A percentile compares a stretch with the other conserved stretches of the same genome.
phyloP scores from a whole-genome alignment of 1,139 yeast genomes.

The Geotrichum macrosporum region DNA sequence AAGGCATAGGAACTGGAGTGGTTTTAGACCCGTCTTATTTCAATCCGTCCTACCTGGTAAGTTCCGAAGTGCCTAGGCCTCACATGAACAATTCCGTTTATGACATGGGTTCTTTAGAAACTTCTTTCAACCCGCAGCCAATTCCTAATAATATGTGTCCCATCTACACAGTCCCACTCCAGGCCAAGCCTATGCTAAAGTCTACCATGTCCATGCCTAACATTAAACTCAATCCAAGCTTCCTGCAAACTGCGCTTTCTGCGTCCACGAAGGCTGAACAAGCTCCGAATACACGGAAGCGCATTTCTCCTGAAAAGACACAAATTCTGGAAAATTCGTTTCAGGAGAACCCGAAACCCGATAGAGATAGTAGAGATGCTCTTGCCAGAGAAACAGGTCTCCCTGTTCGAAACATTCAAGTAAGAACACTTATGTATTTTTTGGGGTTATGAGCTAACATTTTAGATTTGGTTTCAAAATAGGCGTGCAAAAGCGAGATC shows the following conservation, averaged over 20 bases:
- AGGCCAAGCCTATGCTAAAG: conserved; percentile 9
- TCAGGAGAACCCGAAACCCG: conserved; percentile 33
- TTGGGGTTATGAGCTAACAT: not conserved
- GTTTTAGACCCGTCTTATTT: conserved; percentile 3
- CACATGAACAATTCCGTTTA: not conserved
- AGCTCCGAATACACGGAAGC: conserved; percentile 27
- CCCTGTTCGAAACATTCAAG: conserved; percentile 32
- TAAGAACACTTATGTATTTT: conserved; percentile 4
- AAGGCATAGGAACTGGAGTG: not conserved
- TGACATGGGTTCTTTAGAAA: not conserved
- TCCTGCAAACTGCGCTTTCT: not conserved
- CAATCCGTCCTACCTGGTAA: not conserved
- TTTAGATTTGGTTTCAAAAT: conserved; percentile 35
- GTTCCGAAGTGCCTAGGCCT: no score
- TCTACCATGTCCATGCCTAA: conserved; percentile 14
- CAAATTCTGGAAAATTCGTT: conserved; percentile 31
- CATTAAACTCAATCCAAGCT: conserved; percentile 6
- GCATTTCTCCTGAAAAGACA: conserved; percentile 33
- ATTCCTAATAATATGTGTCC: not conserved
- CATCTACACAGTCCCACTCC: not conserved
- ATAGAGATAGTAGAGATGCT: conserved; percentile 31
- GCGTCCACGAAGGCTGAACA: conserved; percentile 3
- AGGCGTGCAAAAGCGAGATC: conserved; percentile 33
- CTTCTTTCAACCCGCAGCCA: not conserved
- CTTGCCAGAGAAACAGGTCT: conserved; percentile 31